phyloP scores from a whole-genome alignment of 306 rosid genomes.

The Cyamopsis tetragonoloba region DNA sequence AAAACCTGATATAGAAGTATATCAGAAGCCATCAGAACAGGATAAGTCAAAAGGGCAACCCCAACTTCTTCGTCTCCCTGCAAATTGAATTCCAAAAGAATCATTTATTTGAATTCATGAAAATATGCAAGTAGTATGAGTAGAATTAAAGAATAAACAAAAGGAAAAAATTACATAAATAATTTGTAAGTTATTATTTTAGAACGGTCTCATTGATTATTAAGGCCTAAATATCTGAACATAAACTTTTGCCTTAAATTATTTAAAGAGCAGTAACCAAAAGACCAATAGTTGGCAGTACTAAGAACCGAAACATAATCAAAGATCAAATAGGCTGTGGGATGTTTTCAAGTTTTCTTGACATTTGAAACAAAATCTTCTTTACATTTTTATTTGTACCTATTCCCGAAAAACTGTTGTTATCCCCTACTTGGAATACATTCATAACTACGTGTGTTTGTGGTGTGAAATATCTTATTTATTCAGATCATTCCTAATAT shows the following conservation, averaged over 20 bases:
- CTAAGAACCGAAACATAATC: background rate
- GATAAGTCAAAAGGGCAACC: slow-evolving; percentile 93
- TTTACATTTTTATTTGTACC: background rate
- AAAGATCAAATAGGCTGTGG: slow-evolving; percentile 3
- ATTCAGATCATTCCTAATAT: background rate
- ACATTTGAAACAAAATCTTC: background rate
- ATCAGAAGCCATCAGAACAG: slow-evolving; percentile 98
- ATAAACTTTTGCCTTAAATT: slow-evolving; percentile 6
- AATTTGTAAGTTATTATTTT: background rate
- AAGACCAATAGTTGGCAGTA: background rate
- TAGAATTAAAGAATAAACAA: slow-evolving; percentile 1
- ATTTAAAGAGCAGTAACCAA: background rate
- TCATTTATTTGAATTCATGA: slow-evolving; percentile 19
- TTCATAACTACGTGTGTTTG: no score
- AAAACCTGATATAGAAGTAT: slow-evolving; percentile 93
- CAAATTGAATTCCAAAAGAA: slow-evolving; percentile 36
- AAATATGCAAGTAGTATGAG: slow-evolving; percentile 1
- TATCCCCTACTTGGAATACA: background rate
- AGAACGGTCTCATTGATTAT: background rate
- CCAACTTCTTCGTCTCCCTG: slow-evolving; percentile 98
- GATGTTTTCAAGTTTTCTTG: background rate
- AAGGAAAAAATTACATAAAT: background rate
- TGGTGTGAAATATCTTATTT: background rate
- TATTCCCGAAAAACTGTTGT: background rate
- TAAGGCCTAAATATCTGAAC: background rate